Evolutionary conservation across 805 yeast species (phyloP).

Genomic region (Clavispora fructus): DNA sequence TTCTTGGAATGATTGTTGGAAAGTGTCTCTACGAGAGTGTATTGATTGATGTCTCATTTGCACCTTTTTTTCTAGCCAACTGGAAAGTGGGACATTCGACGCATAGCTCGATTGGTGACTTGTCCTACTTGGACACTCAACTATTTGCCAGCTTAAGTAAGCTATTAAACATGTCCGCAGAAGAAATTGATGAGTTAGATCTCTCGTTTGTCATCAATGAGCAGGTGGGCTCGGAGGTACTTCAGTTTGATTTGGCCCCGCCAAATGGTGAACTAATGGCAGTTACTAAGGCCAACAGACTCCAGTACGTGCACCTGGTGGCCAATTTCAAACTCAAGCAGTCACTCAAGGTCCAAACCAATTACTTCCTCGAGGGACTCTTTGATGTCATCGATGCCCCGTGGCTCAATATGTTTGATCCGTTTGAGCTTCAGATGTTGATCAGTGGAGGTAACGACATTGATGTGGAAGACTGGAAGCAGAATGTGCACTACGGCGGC

Average conservation of each 20-base stretch:
- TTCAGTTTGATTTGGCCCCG: conserved; percentile 49
- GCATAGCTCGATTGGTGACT: conserved; percentile 72
- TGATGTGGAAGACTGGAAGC: conserved; percentile 62
- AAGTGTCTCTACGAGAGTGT: conserved; percentile 84
- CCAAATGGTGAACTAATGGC: conserved; percentile 51
- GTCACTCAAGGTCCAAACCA: conserved; percentile 52
- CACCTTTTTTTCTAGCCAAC: conserved; percentile 74
- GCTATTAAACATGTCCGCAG: conserved; percentile 48
- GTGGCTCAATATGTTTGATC: conserved; percentile 84
- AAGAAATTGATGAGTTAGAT: conserved; percentile 55
- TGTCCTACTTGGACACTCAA: conserved; percentile 63
- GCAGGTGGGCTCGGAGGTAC: conserved; percentile 29
- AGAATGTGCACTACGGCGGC: conserved; percentile 64
- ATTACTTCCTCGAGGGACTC: conserved; percentile 65
- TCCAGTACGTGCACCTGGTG: conserved; percentile 70
- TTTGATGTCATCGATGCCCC: conserved; percentile 58
- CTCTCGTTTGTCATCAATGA: conserved; percentile 64
- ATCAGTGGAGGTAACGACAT: conserved; percentile 66
- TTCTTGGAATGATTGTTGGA: conserved; percentile 80
- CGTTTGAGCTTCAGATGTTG: conserved; percentile 76
- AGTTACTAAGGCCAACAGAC: conserved; percentile 58
- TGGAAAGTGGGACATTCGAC: conserved; percentile 45
- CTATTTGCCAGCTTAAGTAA: conserved; percentile 62
- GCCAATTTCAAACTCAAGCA: conserved; percentile 76
- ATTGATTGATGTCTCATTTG: conserved; percentile 75